Evolutionary conservation across 2,329 filamentous ascomycete genomes (phyloP), one percentile per base, ranked within the genome.

Genomic region (Fusarium begoniae): DNA sequence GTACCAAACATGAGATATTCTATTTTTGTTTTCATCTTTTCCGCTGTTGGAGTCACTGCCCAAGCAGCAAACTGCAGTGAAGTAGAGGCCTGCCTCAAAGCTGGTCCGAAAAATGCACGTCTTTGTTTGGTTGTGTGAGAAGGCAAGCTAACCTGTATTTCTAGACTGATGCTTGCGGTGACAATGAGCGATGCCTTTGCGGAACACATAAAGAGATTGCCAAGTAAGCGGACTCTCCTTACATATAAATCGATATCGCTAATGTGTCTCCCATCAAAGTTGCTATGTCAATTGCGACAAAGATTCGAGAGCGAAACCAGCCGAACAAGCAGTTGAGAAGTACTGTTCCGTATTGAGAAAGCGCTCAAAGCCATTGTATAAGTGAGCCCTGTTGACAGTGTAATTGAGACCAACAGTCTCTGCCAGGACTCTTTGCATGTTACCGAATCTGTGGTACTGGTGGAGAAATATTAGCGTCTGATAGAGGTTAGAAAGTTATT

Each of bases 131-230:
- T 3, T 3, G 3, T 6, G 14, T 3, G 10, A 26, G 5, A 8
- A 8, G 6, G 6, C 4, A 17, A 11, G 53, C 24, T 63, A n/a
- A 63, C 24, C 3, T 5, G 8, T 24, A 2, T 38, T 4, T 14
- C 2, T 24, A 72, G 69, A 48, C 63, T 22, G 51, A 45, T 22
- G 63, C 45, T 5, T 72, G 69, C 18, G 26, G 30, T 2, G 41
- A 45, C n/a, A 68, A 55, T 4, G 30, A 68, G 9, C 57, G 69
- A 20, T 72, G 68, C 11, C 53, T 63, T 17, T 72, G 69, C 11
- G 68, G 69, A 22, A 71, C 69, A 10, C 58, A 68, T 6, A 72
- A 72, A 20, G 69, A 72, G 43, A 68, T 72, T 14, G 35, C 53
- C 3, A 50, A 44, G 69, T 59, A 35, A 32, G 28, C 3, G 4